These are phyloP conservation scores for Suillus cothurnatus DNA, from an alignment of 768 basidiomycete species.

Conservation along the genomic window DNA sequence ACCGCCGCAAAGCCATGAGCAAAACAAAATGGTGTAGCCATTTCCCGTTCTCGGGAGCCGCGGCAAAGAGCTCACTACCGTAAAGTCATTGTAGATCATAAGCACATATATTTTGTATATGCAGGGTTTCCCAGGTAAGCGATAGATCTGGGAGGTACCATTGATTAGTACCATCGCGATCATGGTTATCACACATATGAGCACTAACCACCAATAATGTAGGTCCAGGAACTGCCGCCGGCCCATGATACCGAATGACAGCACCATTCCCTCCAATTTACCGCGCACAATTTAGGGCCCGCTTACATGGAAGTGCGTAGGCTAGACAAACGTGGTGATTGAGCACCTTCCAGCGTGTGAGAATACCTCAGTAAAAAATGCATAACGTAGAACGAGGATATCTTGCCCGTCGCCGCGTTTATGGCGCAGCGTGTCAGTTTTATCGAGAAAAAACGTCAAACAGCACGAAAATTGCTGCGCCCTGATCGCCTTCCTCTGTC, in stretches of 20 bases:
- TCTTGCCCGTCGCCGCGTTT: conserved; percentile 1
- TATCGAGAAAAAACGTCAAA: neutral
- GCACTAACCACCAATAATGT: neutral
- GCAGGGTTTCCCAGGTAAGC: neutral
- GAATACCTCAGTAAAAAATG: neutral
- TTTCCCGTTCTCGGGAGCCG: neutral
- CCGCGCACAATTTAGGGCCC: neutral
- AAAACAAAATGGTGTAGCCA: neutral
- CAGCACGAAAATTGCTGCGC: neutral
- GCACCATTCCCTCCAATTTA: neutral
- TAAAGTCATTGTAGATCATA: neutral
- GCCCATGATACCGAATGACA: neutral
- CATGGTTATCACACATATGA: neutral
- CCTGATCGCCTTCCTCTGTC: neutral
- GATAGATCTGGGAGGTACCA: neutral
- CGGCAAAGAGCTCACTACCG: neutral
- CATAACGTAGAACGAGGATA: conserved; percentile 1
- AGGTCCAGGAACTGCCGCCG: neutral
- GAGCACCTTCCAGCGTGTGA: neutral
- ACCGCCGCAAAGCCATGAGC: neutral
- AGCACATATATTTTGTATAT: neutral
- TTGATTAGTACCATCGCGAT: neutral
- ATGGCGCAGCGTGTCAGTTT: neutral
- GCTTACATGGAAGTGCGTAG: neutral
- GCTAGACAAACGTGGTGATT: neutral